Conservation (phyloP, 1,139 yeast genomes). For the Lodderomyces parapsilosis region DNA sequence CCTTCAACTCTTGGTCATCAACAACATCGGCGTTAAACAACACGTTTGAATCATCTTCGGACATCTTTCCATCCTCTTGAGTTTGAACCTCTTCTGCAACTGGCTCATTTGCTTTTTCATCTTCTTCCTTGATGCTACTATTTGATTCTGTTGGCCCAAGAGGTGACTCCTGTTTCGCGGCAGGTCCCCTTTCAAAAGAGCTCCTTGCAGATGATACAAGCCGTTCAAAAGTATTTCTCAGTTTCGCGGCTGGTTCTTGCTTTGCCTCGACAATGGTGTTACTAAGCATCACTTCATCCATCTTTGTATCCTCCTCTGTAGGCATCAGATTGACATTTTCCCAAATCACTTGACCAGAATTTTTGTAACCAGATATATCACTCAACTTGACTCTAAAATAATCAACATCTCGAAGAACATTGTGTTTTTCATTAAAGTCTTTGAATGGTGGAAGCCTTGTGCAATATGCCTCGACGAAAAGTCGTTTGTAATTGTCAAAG, state of each 20-base stretch:
- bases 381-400: conserved; percentile 61
- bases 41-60: conserved; percentile 3
- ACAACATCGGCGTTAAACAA: conserved; percentile 9
- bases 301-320: conserved; percentile 48
- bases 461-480: conserved; percentile 54
- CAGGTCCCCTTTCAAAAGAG: conserved; percentile 10
- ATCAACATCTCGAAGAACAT: conserved; percentile 60
- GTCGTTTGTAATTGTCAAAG: conserved; percentile 59
- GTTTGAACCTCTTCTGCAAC: background rate
- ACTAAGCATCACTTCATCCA: conserved; percentile 49
- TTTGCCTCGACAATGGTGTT: conserved; percentile 22
- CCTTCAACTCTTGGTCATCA: conserved; percentile 3
- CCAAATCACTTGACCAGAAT: conserved; percentile 65
- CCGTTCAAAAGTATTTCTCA: conserved; percentile 9
- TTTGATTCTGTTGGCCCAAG: background rate
- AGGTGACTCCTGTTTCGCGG: conserved; percentile 3
- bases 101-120: background rate
- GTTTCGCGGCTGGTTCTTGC: conserved; percentile 7
- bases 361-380: conserved; percentile 62
- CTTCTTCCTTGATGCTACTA: conserved; percentile 1
- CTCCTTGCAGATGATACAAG: conserved; percentile 10
- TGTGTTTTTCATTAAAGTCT: conserved; percentile 53
- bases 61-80: background rate
- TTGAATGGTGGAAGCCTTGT: conserved; percentile 51
- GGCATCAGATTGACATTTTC: conserved; percentile 59